Evolutionary conservation across 106 monocot species (phyloP), one percentile per base, ranked within the genome.

Genomic region (Iris macrosiphon): DNA sequence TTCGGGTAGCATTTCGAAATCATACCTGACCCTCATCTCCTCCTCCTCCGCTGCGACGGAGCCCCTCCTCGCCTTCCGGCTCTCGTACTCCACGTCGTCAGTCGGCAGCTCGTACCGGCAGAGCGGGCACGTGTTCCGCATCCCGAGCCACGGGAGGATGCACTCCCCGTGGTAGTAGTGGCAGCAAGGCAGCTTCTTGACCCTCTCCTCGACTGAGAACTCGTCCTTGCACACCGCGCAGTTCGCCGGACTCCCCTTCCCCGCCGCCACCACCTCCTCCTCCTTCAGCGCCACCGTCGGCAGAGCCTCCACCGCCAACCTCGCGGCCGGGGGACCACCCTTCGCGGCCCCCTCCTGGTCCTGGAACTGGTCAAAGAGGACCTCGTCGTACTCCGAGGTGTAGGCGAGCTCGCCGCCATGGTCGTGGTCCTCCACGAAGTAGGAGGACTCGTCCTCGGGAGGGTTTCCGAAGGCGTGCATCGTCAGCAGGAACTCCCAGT

Each of bases 171-270:
- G 95, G 23, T 77, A 95, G 58, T 65, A 68, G 46, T 95, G 95
- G 38, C 45, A 55, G 48, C 95, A 95, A 0, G 95, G 95, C 27
- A 95, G 72, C 77, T 45, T 63, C 67, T 79, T 96, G 9, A 67
- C 79, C 23, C 29, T 59, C 68, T 96, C 77, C 17, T 59, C 74
- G 2, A 65, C 35, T 3, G 40, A 35, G 4, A 96, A 72, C 50
- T 72, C 85, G 38, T 83, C 89, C 61, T 76, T 90, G 64, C 96
- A 96, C 22, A 96, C 82, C 0, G 86, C 82, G 43, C 96, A 96
- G 4, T 64, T 32, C 1, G 38, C 17, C 18, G 15, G 34, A 28
- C 76, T 62, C 12, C 40, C 25, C 12, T 78, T 63, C 1, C 51
- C 67, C 1, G 55, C 68, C 25, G 40, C 28, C 1, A 14, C 41